Conservation (phyloP, 371 early-diverging fungal genomes). For the Sanchytrium tribonematis region DNA sequence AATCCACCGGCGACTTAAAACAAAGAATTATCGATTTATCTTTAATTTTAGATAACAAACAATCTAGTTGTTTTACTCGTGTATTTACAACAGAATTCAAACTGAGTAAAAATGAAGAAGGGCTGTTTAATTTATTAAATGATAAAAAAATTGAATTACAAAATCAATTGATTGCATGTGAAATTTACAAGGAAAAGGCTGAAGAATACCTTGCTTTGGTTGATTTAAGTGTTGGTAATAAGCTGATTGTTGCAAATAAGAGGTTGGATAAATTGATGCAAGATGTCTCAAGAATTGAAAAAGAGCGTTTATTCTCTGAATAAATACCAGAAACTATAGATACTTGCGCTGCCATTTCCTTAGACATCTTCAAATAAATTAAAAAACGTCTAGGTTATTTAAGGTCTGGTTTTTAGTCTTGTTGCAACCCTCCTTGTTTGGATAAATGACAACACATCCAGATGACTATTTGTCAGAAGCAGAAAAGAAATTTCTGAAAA, state of each 20-base stretch:
- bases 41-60: background rate
- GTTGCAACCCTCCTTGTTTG: too few relatives aligned
- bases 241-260: background rate
- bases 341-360: too few relatives aligned
- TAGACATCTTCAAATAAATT: too few relatives aligned
- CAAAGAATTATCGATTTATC: background rate
- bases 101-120: background rate
- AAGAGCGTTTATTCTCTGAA: background rate
- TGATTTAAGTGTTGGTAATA: background rate
- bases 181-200: background rate
- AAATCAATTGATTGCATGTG: background rate
- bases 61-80: background rate
- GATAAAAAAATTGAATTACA: background rate
- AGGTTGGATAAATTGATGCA: background rate
- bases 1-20: background rate
- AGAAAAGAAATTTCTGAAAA: too few relatives aligned
- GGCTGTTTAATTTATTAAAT: background rate
- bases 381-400: too few relatives aligned
- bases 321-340: too few relatives aligned
- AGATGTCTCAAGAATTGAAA: background rate
- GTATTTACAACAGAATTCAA: slow-evolving; percentile 1
- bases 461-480: too few relatives aligned
- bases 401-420: too few relatives aligned
- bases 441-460: too few relatives aligned
- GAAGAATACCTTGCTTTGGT: background rate